Base-by-base conservation (phyloP, 352 stramenopile genomes). In the Globisporangium rhizosaccharum region DNA sequence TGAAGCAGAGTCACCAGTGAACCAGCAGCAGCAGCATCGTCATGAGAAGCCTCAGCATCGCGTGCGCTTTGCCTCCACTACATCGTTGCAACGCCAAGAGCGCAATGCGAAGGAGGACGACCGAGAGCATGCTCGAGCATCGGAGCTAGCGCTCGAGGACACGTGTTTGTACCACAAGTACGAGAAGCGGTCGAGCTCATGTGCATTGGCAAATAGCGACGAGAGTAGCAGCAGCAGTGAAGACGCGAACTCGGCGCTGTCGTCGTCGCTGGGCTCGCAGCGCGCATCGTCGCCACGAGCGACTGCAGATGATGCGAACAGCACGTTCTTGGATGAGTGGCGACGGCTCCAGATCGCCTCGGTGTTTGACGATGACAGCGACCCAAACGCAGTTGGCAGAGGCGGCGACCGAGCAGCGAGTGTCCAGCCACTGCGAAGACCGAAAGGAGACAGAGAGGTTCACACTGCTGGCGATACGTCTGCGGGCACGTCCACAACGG, bases 111-210 rank as follows among this genome's bases (percentile, higher is more conserved):
- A 33, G 2, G 25, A 61, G 14, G 37, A 61, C 23, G 23, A 23
- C 23, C 23, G 23, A n/a, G 17, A 59, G 9, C 15, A 10, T 12
- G 20, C 14, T 59, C 28, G 44, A 8, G 41, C 18, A 48, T 25
- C 14, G 18, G 25, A 17, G 4, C 11, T 54, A 15, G 25, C 25
- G 42, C 36, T 45, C 30, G 57, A 64, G 20, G 44, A 59, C 23
- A 48, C 51, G 25, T 65, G 59, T 30, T n/a, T 65, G 44, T 65
- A 59, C 33, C 59, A 65, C 47, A 59, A 49, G 36, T 65, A 56
- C 47, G 48, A 51, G 1, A 49, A 51, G 12, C 33, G 23, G 14
- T 45, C 39, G 39, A 14, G 39, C 17, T 45, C 12, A 14, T 10
- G 12, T 17, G 39, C 39, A 10, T 18, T 28, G 26, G 30, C 8